These are phyloP conservation scores for Pleurotus tuber-regium DNA, from an alignment of 768 basidiomycete species.

Conservation along the genomic window DNA sequence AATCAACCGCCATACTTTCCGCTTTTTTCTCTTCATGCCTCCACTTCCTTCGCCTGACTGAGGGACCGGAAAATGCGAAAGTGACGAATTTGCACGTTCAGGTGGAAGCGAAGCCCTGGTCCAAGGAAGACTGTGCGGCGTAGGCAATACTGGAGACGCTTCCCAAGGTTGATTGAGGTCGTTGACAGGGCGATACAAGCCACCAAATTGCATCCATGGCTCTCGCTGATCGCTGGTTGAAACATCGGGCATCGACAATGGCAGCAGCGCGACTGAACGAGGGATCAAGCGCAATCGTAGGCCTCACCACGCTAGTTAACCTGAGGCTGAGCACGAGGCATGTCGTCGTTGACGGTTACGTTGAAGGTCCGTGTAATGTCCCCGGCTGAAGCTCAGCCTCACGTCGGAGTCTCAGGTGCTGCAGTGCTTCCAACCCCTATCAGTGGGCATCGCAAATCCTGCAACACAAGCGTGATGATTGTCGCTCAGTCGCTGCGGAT, in stretches of 20 bases:
- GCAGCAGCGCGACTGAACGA: too few relatives aligned
- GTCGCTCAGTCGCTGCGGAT: too few relatives aligned
- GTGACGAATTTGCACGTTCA: not conserved
- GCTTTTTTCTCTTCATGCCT: not conserved
- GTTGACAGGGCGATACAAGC: conserved; percentile 17
- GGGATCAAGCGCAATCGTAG: too few relatives aligned
- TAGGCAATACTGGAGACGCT: conserved; percentile 14
- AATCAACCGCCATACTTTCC: conserved; percentile 13
- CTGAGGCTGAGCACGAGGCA: too few relatives aligned
- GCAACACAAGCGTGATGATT: too few relatives aligned
- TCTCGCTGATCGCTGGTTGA: not conserved
- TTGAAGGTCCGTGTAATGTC: too few relatives aligned
- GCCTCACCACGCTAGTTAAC: too few relatives aligned
- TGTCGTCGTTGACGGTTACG: too few relatives aligned
- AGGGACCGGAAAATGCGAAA: not conserved
- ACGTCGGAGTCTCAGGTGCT: too few relatives aligned
- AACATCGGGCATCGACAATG: conserved; percentile 5
- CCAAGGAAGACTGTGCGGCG: conserved; percentile 1
- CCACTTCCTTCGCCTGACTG: not conserved
- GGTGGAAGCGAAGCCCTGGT: not conserved
- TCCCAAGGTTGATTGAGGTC: conserved; percentile 18
- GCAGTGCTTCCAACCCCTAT: too few relatives aligned
- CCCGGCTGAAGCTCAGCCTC: too few relatives aligned
- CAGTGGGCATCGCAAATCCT: too few relatives aligned
- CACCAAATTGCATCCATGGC: conserved; percentile 15